Base-by-base conservation (phyloP, 2,329 filamentous ascomycete genomes). In the Westerdykella ornata region DNA sequence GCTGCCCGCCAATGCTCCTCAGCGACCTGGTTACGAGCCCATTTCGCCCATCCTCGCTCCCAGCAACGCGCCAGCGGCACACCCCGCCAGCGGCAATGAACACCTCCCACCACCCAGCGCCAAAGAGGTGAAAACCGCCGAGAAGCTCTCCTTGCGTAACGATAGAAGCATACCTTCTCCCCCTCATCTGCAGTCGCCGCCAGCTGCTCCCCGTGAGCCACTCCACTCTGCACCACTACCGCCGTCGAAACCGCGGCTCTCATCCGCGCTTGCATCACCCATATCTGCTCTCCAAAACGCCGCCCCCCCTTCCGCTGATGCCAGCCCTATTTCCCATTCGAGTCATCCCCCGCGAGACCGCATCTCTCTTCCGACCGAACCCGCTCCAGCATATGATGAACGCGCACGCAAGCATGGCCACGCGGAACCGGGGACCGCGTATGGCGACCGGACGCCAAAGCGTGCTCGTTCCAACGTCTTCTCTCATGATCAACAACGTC, bases 381-480 rank as follows among this genome's bases (percentile, higher is more conserved):
- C 36, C 17, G 44, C 53, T 43, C 51, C 46, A 36, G 44, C 52
- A 22, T 44, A 44, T 30, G 49, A 41, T 49, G 48, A 52, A 31
- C 52, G 49, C 53, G 49, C 52, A 15, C 45, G 56, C 17, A 51
- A 51, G 42, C 60, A 56, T 42, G 42, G 48, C 38, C 42, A 47
- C 35, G 29, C 42, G 12, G 38, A 47, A 30, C 42, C 49, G 13
- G 15, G 29, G 35, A 16, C 30, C 37, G 26, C 39, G 12, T 48
- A 56, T 16, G 56, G 64, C 36, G 72, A 79, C 52, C 70, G 75
- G 35, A 77, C 78, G 3, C 63, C 75, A 15, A 82, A 82, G 61
- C 73, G 80, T 32, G 72, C 76, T 37, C 74, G 78, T 47, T 81
- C 79, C 33, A 78, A 81, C 52, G 68, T 75, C 50, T 64, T 74